Conservation (phyloP, 192 early-diverging fungal genomes). For the Entomortierella beljakovae region DNA sequence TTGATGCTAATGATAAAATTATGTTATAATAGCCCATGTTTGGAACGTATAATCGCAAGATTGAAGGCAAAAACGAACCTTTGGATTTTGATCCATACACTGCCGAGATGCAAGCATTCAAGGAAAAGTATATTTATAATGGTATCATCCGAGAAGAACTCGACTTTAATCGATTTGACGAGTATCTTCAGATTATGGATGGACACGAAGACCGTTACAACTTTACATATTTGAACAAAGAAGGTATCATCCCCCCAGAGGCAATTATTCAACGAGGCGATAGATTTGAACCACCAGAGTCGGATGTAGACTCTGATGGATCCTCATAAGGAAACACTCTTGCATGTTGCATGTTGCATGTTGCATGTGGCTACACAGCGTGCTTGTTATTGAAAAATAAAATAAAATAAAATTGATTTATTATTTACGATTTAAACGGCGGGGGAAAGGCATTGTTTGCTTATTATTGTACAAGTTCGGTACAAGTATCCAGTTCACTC, state of each 20-base stretch:
- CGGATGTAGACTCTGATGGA: conserved; percentile 33
- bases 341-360: neutral
- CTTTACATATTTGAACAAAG: conserved; percentile 70
- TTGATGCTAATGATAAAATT: neutral
- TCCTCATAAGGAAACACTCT: conserved; percentile 6
- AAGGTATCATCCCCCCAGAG: conserved; percentile 65
- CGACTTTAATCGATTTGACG: conserved; percentile 69
- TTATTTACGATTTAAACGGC: too few relatives aligned
- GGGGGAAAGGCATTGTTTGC: too few relatives aligned
- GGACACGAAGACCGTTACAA: conserved; percentile 59
- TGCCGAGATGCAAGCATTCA: conserved; percentile 85
- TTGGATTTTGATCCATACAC: conserved; percentile 72
- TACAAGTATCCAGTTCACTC: too few relatives aligned
- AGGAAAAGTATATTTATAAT: conserved; percentile 89
- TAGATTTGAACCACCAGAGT: conserved; percentile 20
- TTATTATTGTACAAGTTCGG: too few relatives aligned
- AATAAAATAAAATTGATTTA: too few relatives aligned
- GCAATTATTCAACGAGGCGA: conserved; percentile 53
- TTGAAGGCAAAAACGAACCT: conserved; percentile 39
- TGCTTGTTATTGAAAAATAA: too few relatives aligned
- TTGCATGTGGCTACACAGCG: neutral
- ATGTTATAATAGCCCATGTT: conserved; percentile 63
- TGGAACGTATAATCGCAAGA: conserved; percentile 72
- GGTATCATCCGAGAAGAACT: conserved; percentile 83
- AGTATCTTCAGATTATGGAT: conserved; percentile 73